These are phyloP conservation scores for Bacterosira constricta DNA, from an alignment of 108 stramenopile genomes.

Conservation along the genomic window DNA sequence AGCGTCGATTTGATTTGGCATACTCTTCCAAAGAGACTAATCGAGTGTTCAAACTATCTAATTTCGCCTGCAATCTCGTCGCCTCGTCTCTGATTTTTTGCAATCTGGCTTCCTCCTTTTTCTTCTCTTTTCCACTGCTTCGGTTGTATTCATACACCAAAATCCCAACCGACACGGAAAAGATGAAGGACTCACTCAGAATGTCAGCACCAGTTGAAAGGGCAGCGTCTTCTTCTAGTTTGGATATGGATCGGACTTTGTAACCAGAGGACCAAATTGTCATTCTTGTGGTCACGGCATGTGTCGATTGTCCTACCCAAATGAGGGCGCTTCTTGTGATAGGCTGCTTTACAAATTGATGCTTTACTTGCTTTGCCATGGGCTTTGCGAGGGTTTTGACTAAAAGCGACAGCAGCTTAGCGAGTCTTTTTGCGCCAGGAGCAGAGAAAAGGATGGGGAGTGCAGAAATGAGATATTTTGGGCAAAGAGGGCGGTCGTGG, in stretches of 20 bases:
- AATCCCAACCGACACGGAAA: conserved; percentile 58
- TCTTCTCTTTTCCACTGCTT: conserved; percentile 53
- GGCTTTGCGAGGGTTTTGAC: conserved; percentile 74
- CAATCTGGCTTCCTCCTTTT: conserved; percentile 56
- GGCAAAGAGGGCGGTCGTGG: neutral
- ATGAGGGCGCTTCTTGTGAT: conserved; percentile 62
- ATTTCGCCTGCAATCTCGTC: conserved; percentile 64
- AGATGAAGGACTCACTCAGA: conserved; percentile 77
- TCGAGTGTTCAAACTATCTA: conserved; percentile 66
- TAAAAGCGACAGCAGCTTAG: conserved; percentile 46
- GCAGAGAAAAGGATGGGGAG: neutral
- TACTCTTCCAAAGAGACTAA: conserved; percentile 75
- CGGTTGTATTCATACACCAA: conserved; percentile 80
- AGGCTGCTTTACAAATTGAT: conserved; percentile 53
- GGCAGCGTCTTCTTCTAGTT: conserved; percentile 74
- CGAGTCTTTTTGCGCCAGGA: conserved; percentile 21
- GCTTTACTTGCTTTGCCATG: conserved; percentile 77
- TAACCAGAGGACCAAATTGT: conserved; percentile 87
- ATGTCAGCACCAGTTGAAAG: conserved; percentile 80
- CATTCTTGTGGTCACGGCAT: conserved; percentile 75
- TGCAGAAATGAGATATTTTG: neutral
- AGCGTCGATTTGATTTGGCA: conserved; percentile 47
- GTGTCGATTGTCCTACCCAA: conserved; percentile 76
- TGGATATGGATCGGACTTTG: conserved; percentile 68
- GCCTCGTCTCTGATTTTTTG: conserved; percentile 53